phyloP scores from a whole-genome alignment of 1,284 basidiomycete genomes.

The Tilletia caries region DNA sequence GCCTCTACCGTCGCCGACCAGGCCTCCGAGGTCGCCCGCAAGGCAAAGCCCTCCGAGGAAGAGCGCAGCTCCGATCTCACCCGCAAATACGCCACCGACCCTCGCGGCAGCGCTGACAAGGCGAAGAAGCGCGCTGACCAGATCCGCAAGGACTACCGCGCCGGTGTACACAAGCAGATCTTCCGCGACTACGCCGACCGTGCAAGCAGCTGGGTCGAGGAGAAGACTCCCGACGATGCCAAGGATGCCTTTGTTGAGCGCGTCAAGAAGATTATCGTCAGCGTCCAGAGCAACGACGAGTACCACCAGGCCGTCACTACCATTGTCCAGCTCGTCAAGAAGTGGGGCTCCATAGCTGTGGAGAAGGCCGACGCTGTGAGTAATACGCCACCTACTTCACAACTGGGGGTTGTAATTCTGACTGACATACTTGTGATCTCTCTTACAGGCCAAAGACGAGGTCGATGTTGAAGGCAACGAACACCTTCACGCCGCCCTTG shows the following conservation, averaged over 20 bases:
- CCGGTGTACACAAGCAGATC: conserved; percentile 15
- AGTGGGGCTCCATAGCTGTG: conserved; percentile 56
- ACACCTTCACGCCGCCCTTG: conserved; percentile 55
- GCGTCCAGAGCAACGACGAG: conserved; percentile 51
- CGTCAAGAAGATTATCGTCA: conserved; percentile 53
- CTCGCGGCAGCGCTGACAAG: conserved; percentile 38
- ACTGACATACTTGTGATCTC: too few relatives aligned
- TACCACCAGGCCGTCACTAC: conserved; percentile 56
- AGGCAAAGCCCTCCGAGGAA: conserved; percentile 30
- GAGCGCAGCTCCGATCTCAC: conserved; percentile 50
- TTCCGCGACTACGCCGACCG: conserved; percentile 25
- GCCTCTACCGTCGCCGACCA: conserved; percentile 42
- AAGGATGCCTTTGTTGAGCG: conserved; percentile 56
- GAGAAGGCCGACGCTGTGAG: conserved; percentile 54
- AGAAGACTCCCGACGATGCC: conserved; percentile 57
- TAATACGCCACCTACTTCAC: too few relatives aligned
- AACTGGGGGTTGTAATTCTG: too few relatives aligned
- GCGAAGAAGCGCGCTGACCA: conserved; percentile 53
- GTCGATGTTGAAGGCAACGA: conserved; percentile 54
- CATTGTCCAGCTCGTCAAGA: conserved; percentile 56
- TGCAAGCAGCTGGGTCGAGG: conserved; percentile 55
- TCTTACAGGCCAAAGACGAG: conserved; percentile 52
- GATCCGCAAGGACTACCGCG: conserved; percentile 41
- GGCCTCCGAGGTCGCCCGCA: conserved; percentile 33
- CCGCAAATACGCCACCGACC: conserved; percentile 42